Percentiles rank a stretch among this genome's conserved stretches.
Conservation (phyloP, 345 rosid genomes). For the Lepidium sativum region DNA sequence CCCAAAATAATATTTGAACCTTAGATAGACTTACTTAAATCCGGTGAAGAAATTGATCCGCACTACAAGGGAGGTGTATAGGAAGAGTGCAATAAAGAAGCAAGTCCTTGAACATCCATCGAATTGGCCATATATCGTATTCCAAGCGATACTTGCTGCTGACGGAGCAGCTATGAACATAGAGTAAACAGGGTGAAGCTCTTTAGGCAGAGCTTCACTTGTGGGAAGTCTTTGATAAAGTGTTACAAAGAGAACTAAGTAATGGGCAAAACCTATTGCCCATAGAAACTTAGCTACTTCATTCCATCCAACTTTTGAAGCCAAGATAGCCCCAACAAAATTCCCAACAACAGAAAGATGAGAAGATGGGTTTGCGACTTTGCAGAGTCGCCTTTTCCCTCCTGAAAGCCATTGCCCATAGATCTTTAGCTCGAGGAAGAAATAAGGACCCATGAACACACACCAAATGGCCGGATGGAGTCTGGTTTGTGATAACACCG, state of each 20-base stretch:
- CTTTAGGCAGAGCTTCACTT: constrained; percentile 86
- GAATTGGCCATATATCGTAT: constrained; percentile 66
- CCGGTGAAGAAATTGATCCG: constrained; percentile 95
- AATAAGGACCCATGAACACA: constrained; percentile 70
- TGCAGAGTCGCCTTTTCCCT: constrained; percentile 83
- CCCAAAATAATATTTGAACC: neutral
- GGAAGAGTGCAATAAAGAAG: constrained; percentile 80
- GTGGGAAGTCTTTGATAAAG: constrained; percentile 84
- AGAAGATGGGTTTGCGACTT: constrained; percentile 93
- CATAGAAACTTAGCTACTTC: constrained; percentile 84
- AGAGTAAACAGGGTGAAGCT: constrained; percentile 89
- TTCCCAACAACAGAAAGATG: constrained; percentile 94
- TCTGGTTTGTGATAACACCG: constrained; percentile 24
- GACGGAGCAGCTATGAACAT: constrained; percentile 99
- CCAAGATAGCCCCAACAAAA: constrained; percentile 87
- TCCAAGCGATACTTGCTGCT: constrained; percentile 92
- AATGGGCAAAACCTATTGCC: constrained; percentile 93
- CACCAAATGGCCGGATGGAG: constrained; percentile 79
- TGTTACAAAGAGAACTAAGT: constrained; percentile 85
- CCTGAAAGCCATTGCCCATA: constrained; percentile 96
- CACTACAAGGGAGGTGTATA: constrained; percentile 59
- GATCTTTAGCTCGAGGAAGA: constrained; percentile 83
- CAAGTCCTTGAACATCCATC: constrained; percentile 79
- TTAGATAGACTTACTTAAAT: constrained; percentile 45
- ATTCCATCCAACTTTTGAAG: constrained; percentile 77